Conservation (phyloP, 345 rosid genomes). For the Pistacia atlantica region DNA sequence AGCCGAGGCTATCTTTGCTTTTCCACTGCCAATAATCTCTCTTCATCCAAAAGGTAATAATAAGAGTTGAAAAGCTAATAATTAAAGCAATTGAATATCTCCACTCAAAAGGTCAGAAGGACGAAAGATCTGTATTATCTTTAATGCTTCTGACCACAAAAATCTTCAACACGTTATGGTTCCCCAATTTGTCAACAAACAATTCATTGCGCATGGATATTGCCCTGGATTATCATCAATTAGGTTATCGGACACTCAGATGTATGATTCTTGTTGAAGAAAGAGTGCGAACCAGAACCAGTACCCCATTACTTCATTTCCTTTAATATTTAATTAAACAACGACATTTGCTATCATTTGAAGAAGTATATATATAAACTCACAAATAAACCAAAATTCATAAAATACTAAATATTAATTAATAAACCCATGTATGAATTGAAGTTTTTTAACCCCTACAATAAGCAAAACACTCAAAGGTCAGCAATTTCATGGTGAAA, state of each 20-base stretch:
- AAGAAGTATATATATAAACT: too few species aligned
- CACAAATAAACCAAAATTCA: too few species aligned
- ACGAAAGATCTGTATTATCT: not conserved
- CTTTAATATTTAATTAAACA: too few species aligned
- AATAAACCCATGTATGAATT: too few species aligned
- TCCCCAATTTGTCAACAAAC: not conserved
- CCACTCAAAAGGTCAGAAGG: not conserved
- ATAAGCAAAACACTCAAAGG: too few species aligned
- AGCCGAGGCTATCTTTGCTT: not conserved
- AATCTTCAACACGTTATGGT: not conserved
- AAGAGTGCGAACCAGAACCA: too few species aligned
- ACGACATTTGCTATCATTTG: too few species aligned
- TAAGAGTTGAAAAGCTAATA: not conserved
- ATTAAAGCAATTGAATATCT: conserved; percentile 9
- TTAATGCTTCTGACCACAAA: not conserved
- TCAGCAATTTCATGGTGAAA: too few species aligned
- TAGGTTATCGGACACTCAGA: not conserved
- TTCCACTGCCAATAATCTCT: conserved; percentile 4
- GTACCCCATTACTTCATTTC: too few species aligned
- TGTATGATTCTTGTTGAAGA: not conserved
- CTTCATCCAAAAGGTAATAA: not conserved
- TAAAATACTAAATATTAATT: too few species aligned
- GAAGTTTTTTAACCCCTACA: too few species aligned
- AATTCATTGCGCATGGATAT: not conserved
- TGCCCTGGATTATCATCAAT: too few species aligned